Evolutionary conservation across 257 asterid genomes (phyloP).

Genomic region (Fraxinus cuspidata): DNA sequence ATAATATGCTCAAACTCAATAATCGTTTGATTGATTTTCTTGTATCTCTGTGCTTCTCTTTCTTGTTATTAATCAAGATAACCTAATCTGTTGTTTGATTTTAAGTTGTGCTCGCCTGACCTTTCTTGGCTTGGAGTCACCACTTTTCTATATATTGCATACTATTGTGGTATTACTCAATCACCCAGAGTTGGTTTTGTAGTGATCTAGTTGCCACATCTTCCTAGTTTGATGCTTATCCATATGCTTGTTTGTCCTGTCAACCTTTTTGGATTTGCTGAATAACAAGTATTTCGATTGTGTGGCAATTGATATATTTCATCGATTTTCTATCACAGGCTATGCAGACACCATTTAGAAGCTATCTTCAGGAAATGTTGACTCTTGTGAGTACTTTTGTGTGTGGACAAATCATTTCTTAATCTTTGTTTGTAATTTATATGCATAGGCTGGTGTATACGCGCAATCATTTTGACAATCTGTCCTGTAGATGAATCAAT

Average conservation of each 20-base stretch:
- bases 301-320: neutral
- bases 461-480: too few species aligned
- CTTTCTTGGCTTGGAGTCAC: neutral
- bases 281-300: neutral
- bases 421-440: neutral
- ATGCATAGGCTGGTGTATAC: too few species aligned
- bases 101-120: neutral
- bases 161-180: neutral
- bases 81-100: neutral
- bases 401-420: neutral
- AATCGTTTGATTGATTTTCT: neutral
- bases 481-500: too few species aligned
- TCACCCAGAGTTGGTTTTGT: neutral
- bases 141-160: neutral
- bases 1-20: neutral
- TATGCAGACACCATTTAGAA: constrained; percentile 85
- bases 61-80: neutral
- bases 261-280: neutral
- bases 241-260: neutral
- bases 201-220: neutral
- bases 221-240: neutral
- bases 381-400: constrained; percentile 62
- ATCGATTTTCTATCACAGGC: constrained; percentile 51
- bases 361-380: constrained; percentile 82
- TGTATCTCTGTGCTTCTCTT: neutral